Evolutionary conservation across 2,329 filamentous ascomycete genomes (phyloP).

Genomic region (Corniculantispora saksenae): DNA sequence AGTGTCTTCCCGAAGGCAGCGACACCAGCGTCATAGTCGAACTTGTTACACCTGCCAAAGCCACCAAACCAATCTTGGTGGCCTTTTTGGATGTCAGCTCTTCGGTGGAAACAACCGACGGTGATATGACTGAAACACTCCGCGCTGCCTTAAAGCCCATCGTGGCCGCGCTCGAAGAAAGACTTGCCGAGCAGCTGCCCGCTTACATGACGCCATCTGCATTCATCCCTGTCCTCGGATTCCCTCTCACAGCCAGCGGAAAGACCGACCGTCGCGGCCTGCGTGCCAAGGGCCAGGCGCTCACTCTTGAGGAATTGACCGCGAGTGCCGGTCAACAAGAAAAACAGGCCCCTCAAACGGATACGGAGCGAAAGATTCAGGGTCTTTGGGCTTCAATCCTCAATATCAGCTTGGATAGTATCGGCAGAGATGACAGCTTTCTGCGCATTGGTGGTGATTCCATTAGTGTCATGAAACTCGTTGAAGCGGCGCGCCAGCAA

Average conservation of each 20-base stretch:
- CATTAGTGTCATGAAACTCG: slow-evolving; percentile 44
- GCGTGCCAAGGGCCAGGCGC: slow-evolving; percentile 13
- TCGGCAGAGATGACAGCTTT: slow-evolving; percentile 37
- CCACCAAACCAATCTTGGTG: slow-evolving; percentile 18
- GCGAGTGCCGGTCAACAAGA: slow-evolving; percentile 16
- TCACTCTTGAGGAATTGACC: slow-evolving; percentile 12
- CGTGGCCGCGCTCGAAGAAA: slow-evolving; percentile 3
- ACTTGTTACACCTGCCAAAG: slow-evolving; percentile 15
- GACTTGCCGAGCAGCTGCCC: slow-evolving; percentile 17
- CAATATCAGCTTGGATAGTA: slow-evolving; percentile 32
- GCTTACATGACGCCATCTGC: slow-evolving; percentile 25
- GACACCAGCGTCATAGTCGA: slow-evolving; percentile 18
- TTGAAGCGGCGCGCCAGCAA: slow-evolving; percentile 38
- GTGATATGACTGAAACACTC: background rate
- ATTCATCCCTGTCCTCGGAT: slow-evolving; percentile 17
- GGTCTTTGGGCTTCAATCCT: slow-evolving; percentile 44
- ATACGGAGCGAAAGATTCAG: slow-evolving; percentile 23
- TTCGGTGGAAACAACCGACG: background rate
- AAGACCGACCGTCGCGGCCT: slow-evolving; percentile 20
- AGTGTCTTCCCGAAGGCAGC: background rate
- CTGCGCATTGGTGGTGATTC: slow-evolving; percentile 46
- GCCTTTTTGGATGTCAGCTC: slow-evolving; percentile 17
- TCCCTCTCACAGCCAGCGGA: slow-evolving; percentile 11
- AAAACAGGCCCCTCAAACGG: background rate
- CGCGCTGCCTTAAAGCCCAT: slow-evolving; percentile 7